Conservation (phyloP, 768 basidiomycete species). For the Obba rivulosa region DNA sequence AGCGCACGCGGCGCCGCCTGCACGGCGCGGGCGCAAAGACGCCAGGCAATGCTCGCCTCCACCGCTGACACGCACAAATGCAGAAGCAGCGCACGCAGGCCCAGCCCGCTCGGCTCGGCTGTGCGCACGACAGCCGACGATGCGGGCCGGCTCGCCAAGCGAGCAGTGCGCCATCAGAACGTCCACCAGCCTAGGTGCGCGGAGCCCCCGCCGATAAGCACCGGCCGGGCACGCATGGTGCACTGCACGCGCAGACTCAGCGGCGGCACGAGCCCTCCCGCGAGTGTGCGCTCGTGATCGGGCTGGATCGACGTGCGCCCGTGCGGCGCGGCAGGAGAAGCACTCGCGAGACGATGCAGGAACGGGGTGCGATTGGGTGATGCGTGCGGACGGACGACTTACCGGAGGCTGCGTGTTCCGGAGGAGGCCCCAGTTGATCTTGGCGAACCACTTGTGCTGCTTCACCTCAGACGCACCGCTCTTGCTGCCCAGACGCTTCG, state of each 20-base stretch:
- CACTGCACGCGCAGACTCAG: no score
- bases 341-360: background rate
- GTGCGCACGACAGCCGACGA: background rate
- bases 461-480: constrained; percentile 98
- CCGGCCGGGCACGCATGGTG: no score
- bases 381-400: constrained; percentile 26
- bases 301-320: background rate
- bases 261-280: background rate
- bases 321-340: background rate
- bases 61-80: no score
- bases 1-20: no score
- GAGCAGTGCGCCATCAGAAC: background rate
- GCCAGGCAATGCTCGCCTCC: no score
- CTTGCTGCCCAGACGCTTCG: constrained; percentile 80
- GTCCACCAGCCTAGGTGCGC: background rate
- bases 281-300: background rate
- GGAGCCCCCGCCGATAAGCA: no score
- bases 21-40: no score
- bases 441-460: constrained; percentile 96
- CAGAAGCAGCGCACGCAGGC: no score
- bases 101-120: no score
- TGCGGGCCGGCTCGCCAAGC: background rate
- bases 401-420: constrained; percentile 92
- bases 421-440: constrained; percentile 94
- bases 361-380: background rate